phyloP scores from a whole-genome alignment of 345 rosid species.

The Euphorbia pulcherrima region DNA sequence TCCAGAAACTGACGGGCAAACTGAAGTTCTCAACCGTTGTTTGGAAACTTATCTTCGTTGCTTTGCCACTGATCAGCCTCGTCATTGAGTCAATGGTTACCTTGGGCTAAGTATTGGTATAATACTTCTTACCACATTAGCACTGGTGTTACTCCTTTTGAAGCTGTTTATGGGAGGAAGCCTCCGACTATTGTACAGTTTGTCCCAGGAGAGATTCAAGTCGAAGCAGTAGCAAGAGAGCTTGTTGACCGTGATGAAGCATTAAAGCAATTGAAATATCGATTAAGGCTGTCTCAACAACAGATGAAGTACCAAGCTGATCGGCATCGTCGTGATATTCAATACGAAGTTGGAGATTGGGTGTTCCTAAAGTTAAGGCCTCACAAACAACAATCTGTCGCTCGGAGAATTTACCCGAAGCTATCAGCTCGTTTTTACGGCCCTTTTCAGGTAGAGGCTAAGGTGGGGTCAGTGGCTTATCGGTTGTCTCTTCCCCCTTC shows the following conservation, averaged over 20 bases:
- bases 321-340: background rate
- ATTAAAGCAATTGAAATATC: accelerated
- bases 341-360: background rate
- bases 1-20: too few relatives aligned
- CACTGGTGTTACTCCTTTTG: background rate
- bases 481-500: background rate
- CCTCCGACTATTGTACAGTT: background rate
- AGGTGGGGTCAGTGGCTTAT: background rate
- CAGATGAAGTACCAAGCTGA: background rate
- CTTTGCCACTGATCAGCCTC: too few relatives aligned
- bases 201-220: background rate
- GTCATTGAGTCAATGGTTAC: too few relatives aligned
- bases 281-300: background rate
- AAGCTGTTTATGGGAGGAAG: background rate
- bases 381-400: background rate
- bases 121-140: too few relatives aligned
- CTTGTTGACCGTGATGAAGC: background rate
- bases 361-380: background rate
- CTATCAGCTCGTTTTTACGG: background rate
- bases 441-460: background rate
- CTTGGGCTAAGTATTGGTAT: too few relatives aligned
- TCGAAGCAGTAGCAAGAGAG: background rate
- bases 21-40: too few relatives aligned
- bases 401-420: background rate
- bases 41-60: too few relatives aligned